Evolutionary conservation across 768 basidiomycete genomes (phyloP), one percentile per base, ranked within the genome.

Genomic region (Panaeolus cyanescens): DNA sequence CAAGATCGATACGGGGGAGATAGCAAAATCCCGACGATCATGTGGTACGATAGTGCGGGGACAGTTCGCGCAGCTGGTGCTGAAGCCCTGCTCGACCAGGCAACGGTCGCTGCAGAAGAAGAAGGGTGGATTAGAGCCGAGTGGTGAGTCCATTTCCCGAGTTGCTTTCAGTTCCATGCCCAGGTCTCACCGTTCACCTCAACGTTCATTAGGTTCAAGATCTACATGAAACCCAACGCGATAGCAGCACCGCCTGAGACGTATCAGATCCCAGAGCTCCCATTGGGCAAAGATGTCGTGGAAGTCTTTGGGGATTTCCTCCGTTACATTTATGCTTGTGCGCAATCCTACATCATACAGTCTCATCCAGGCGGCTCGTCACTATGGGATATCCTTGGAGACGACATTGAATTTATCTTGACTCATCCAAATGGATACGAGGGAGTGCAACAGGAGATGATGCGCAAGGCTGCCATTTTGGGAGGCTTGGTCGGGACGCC

Each of bases 391-490:
- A 30, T 28, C 53, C 45, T 59, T 22, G 71, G 76, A 59, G 64
- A 75, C 28, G 70, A 65, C 19, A 75, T 80, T 25, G 76, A 81
- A 34, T 81, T 79, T 59, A 74, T 86, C 15, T 72, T 86, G n/a
- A 76, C 77, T 1, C 85, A 85, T 62, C 85, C 85, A 7, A 85
- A 86, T 56, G 83, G 82, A 0, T 86, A 85, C 83, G 84, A 80
- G 65, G 83, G 83, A 1, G 68, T 66, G 1, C 84, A 87, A 60
- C 85, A 86, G 62, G 74, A 66, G 4, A 71, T 77, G 59, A 78
- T 86, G 69, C 78, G 85, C 13, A 65, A 69, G 10, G 85, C 85
- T 0, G 83, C 82, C 0, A 68, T 78, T 5, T 25, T 71, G 30
- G 85, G 79, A 0, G 80, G 83, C 15, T 74, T 87, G 25, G 72